Percentiles rank a stretch among this genome's conserved stretches.
phyloP scores from a whole-genome alignment of 2,329 filamentous ascomycete genomes.

The Beauveria caledonica region DNA sequence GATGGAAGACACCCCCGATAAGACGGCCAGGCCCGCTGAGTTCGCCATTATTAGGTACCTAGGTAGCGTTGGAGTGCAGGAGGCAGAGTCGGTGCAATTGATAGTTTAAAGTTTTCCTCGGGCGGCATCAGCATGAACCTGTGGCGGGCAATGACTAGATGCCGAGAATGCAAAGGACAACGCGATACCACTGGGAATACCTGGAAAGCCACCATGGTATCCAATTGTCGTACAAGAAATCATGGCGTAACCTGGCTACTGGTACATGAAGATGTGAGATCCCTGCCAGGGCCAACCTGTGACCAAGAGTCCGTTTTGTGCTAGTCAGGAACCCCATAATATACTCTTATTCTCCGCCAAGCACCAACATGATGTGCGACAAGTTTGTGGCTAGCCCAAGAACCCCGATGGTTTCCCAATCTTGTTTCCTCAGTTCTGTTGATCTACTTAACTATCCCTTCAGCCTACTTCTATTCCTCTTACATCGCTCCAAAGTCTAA shows the following conservation, averaged over 20 bases:
- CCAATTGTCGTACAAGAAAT: not conserved
- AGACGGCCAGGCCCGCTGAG: not conserved
- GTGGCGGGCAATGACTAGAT: not conserved
- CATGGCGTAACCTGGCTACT: not conserved
- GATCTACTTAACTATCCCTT: not conserved
- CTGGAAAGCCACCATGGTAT: not conserved
- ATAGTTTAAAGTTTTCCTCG: not conserved
- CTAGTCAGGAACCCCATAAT: not conserved
- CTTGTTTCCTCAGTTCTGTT: not conserved
- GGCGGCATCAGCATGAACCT: not conserved
- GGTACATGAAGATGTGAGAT: not conserved
- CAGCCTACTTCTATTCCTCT: not conserved
- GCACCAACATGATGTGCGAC: not conserved
- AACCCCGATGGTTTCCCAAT: not conserved
- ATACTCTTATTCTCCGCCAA: not conserved
- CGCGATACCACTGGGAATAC: not conserved
- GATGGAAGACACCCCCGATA: no score
- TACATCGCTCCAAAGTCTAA: not conserved
- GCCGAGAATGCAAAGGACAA: not conserved
- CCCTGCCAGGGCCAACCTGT: constrained; percentile 2
- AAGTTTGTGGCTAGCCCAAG: not conserved
- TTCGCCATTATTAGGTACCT: not conserved
- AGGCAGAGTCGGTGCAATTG: not conserved
- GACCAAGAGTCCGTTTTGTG: not conserved
- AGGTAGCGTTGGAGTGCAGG: not conserved